Conservation (phyloP, 139 green algal genomes). For the Picochlorum sp. region DNA sequence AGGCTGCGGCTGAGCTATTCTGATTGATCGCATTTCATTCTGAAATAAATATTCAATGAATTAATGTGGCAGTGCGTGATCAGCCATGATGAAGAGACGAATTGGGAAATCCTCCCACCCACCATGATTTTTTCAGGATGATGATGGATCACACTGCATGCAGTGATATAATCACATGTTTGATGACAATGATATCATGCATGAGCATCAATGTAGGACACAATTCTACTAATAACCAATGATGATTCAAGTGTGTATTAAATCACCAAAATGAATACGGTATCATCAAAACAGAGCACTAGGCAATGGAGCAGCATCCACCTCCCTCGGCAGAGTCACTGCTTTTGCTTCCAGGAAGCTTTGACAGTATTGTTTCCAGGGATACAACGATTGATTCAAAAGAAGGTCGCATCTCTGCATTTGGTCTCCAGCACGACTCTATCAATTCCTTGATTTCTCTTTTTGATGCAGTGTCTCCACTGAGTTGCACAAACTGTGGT, state of each 20-base stretch:
- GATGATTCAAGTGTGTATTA: too few species aligned
- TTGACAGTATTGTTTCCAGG: slow-evolving; percentile 10
- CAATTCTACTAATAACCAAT: too few species aligned
- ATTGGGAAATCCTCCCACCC: too few species aligned
- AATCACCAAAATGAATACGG: slow-evolving; percentile 1
- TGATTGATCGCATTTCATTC: not conserved
- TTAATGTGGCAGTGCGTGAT: too few species aligned
- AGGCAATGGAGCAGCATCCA: slow-evolving; percentile 9
- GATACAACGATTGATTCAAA: slow-evolving; percentile 9
- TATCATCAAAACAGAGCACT: slow-evolving; percentile 3
- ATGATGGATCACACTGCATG: too few species aligned
- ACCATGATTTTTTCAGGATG: too few species aligned
- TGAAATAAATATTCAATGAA: not conserved
- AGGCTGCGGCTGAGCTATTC: slow-evolving; percentile 2
- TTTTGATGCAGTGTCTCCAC: not conserved
- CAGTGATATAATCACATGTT: too few species aligned
- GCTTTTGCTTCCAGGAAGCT: not conserved
- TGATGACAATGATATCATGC: too few species aligned
- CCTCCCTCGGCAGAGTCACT: not conserved
- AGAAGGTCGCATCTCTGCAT: slow-evolving; percentile 7
- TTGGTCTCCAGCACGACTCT: slow-evolving; percentile 30
- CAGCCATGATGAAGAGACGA: too few species aligned
- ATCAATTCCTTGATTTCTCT: slow-evolving; percentile 34
- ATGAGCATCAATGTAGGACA: too few species aligned
- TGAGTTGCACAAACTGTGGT: slow-evolving; percentile 31